phyloP scores from a whole-genome alignment of 176 grass and related monocot species.

The Lolium perenne region DNA sequence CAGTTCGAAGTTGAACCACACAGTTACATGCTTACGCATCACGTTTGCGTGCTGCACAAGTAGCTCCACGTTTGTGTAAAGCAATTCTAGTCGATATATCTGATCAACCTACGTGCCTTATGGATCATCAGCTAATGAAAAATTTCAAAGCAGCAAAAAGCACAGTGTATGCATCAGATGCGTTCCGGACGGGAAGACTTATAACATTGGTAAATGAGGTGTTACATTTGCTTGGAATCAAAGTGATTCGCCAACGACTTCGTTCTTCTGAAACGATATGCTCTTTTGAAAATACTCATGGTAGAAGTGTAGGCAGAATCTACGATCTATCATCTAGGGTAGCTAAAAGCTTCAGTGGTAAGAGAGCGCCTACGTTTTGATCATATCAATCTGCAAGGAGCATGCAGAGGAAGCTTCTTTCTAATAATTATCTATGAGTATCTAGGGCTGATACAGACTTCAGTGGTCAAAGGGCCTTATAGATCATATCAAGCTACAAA shows the following conservation, averaged over 20 bases:
- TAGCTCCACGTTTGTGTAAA: not conserved
- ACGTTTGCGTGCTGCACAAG: not conserved
- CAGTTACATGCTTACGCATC: too few relatives aligned
- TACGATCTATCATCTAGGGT: not conserved
- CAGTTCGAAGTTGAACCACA: too few relatives aligned
- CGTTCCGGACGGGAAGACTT: not conserved
- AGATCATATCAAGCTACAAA: conserved; percentile 1
- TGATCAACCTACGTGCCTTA: not conserved
- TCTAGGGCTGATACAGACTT: not conserved
- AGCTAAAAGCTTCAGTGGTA: not conserved
- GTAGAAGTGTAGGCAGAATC: not conserved
- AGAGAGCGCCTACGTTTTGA: not conserved
- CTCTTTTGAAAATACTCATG: not conserved
- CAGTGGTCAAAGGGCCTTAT: not conserved
- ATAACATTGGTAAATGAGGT: not conserved
- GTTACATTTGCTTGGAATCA: not conserved
- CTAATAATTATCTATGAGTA: not conserved
- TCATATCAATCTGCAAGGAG: not conserved
- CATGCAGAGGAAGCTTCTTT: not conserved
- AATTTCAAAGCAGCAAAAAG: not conserved
- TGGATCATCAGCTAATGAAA: not conserved
- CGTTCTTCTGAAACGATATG: not conserved
- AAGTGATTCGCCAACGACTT: not conserved
- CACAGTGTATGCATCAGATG: not conserved
- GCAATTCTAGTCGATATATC: not conserved